These are phyloP conservation scores for Iris pallida DNA, from an alignment of 116 monocot genomes.

Conservation along the genomic window DNA sequence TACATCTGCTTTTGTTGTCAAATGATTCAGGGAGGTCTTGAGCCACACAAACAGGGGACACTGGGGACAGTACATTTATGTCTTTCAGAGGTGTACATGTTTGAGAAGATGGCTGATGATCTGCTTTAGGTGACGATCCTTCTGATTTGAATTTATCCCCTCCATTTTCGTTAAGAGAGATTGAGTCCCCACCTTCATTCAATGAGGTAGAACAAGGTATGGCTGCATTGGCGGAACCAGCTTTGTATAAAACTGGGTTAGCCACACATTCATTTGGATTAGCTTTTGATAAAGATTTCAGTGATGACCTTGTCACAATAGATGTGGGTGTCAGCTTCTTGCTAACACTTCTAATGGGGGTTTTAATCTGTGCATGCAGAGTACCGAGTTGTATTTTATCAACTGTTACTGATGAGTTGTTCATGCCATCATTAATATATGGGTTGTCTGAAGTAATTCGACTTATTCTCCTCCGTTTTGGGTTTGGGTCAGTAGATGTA, in stretches of 20 bases:
- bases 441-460: slow-evolving; percentile 3
- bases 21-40: slow-evolving; percentile 14
- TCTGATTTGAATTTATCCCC: slow-evolving; percentile 20
- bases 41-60: slow-evolving; percentile 58
- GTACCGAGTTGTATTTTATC: slow-evolving; percentile 5
- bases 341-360: slow-evolving; percentile 31
- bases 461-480: slow-evolving; percentile 43
- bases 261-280: slow-evolving; percentile 11
- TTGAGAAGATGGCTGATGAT: slow-evolving; percentile 10
- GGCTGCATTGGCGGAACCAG: slow-evolving; percentile 7
- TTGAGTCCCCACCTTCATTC: slow-evolving; percentile 1
- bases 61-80: slow-evolving; percentile 18
- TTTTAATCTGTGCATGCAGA: slow-evolving; percentile 13
- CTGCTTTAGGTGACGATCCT: slow-evolving; percentile 12
- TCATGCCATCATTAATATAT: background rate
- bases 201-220: slow-evolving; percentile 8
- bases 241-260: slow-evolving; percentile 1
- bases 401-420: slow-evolving; percentile 7
- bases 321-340: slow-evolving; percentile 6
- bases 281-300: background rate
- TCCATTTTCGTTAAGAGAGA: slow-evolving; percentile 22
- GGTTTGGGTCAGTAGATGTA: slow-evolving; percentile 23
- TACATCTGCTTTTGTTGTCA: slow-evolving; percentile 21
- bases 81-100: slow-evolving; percentile 20
- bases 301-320: slow-evolving; percentile 26